phyloP scores from a whole-genome alignment of 176 grass and related monocot species.

The Aegilops bicornis region DNA sequence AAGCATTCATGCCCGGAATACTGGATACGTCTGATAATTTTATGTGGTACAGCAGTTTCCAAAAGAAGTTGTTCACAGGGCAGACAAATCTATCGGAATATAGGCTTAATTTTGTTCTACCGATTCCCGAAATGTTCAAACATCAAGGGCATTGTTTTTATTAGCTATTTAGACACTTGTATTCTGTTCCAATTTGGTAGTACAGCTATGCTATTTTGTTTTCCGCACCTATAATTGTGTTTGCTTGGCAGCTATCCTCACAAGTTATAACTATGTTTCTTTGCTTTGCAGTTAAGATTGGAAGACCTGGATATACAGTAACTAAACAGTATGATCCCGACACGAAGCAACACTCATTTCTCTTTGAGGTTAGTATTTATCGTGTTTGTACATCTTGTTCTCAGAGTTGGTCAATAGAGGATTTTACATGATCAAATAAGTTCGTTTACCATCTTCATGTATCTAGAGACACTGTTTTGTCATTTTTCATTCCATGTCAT shows the following conservation, averaged over 20 bases:
- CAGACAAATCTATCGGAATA: neutral
- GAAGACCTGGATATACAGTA: conserved; percentile 84
- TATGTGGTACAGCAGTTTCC: neutral
- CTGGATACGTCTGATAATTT: neutral
- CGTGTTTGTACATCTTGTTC: neutral
- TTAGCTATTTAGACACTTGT: neutral
- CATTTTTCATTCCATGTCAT: neutral
- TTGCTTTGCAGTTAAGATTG: conserved; percentile 87
- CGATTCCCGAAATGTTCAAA: neutral
- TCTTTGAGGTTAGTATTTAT: conserved; percentile 72
- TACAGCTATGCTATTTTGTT: neutral
- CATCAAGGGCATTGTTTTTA: neutral
- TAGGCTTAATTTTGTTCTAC: neutral
- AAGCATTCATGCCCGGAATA: neutral
- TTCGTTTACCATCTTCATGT: neutral
- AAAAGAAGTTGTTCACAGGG: neutral
- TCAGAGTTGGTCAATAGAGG: neutral
- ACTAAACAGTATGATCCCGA: conserved; percentile 94
- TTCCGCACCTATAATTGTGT: neutral
- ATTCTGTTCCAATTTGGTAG: neutral
- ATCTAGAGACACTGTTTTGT: neutral
- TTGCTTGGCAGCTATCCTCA: conserved; percentile 9
- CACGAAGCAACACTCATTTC: conserved; percentile 82
- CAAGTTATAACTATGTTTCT: conserved; percentile 22
- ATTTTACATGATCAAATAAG: neutral